phyloP scores from a whole-genome alignment of 139 green algal genomes.

The Micromonas commoda region DNA sequence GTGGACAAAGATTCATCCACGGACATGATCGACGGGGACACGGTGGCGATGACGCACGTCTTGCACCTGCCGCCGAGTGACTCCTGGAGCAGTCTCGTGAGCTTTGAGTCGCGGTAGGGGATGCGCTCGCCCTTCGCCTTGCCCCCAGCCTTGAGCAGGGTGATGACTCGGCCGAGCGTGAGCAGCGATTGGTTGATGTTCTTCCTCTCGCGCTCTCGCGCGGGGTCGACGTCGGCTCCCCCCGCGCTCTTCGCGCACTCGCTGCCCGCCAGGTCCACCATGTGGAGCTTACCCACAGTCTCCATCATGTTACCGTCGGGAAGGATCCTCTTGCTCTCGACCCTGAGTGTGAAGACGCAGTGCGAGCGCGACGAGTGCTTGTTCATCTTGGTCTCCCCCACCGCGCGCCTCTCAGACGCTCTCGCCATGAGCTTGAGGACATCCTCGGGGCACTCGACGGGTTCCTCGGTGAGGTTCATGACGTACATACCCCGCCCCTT shows the following conservation, averaged over 20 bases:
- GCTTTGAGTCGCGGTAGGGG: constrained; percentile 38
- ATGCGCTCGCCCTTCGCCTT: constrained; percentile 28
- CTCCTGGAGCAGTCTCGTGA: constrained; percentile 32
- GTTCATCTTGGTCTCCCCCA: constrained; percentile 31
- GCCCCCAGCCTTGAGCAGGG: constrained; percentile 11
- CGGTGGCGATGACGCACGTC: constrained; percentile 33
- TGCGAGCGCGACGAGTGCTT: constrained; percentile 33
- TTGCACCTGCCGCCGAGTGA: constrained; percentile 28
- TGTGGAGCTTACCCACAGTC: constrained; percentile 26
- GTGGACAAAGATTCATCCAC: constrained; percentile 30
- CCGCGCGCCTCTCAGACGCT: background rate
- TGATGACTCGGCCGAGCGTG: constrained; percentile 28
- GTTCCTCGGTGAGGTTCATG: constrained; percentile 16
- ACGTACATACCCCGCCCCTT: constrained; percentile 8
- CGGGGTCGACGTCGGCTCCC: background rate
- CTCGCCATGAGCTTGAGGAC: constrained; percentile 24
- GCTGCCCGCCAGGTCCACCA: constrained; percentile 34
- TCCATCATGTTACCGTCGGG: constrained; percentile 13
- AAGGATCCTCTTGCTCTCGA: background rate
- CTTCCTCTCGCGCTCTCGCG: constrained; percentile 29
- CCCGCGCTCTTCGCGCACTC: constrained; percentile 30
- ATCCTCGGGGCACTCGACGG: constrained; percentile 2
- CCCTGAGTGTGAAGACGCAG: constrained; percentile 33
- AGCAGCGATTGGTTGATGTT: constrained; percentile 39
- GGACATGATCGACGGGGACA: constrained; percentile 21